Evolutionary conservation across 768 basidiomycete genomes (phyloP).

Genomic region (Boletellus ananas): DNA sequence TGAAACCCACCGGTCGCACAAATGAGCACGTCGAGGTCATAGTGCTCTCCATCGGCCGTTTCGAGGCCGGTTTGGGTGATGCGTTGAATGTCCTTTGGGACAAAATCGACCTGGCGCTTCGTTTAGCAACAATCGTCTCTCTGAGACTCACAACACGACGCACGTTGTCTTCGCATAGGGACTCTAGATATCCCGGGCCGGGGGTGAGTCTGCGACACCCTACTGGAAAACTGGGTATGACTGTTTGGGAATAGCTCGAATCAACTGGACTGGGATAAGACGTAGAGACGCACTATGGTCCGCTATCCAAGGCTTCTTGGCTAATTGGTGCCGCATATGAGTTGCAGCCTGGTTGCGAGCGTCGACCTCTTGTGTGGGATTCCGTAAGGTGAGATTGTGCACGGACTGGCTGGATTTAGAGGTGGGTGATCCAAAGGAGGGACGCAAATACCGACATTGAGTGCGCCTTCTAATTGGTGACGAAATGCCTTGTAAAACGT

Average conservation of each 20-base stretch:
- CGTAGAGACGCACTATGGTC: conserved; percentile 32
- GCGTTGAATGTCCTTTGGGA: conserved; percentile 44
- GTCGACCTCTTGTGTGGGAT: conserved; percentile 32
- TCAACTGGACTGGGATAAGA: neutral
- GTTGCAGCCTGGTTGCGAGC: conserved; percentile 36
- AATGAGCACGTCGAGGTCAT: conserved; percentile 56
- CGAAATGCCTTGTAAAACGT: conserved; percentile 47
- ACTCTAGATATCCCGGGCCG: conserved; percentile 65
- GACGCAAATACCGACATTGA: conserved; percentile 34
- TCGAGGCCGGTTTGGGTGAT: conserved; percentile 55
- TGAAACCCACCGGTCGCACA: conserved; percentile 50
- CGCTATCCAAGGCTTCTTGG: conserved; percentile 58
- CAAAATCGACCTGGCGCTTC: conserved; percentile 38
- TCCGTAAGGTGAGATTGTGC: conserved; percentile 41
- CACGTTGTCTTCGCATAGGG: conserved; percentile 58
- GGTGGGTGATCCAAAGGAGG: neutral
- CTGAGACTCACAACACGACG: neutral
- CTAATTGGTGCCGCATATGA: conserved; percentile 48
- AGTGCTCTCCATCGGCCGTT: conserved; percentile 48
- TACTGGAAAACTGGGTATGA: conserved; percentile 58
- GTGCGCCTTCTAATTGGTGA: conserved; percentile 42
- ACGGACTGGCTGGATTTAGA: conserved; percentile 16
- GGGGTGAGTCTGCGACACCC: conserved; percentile 64
- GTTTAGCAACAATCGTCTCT: neutral
- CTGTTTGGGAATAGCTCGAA: neutral